These are phyloP conservation scores for Pleurostoma richardsiae DNA, from an alignment of 2,329 filamentous ascomycete species.

Conservation along the genomic window DNA sequence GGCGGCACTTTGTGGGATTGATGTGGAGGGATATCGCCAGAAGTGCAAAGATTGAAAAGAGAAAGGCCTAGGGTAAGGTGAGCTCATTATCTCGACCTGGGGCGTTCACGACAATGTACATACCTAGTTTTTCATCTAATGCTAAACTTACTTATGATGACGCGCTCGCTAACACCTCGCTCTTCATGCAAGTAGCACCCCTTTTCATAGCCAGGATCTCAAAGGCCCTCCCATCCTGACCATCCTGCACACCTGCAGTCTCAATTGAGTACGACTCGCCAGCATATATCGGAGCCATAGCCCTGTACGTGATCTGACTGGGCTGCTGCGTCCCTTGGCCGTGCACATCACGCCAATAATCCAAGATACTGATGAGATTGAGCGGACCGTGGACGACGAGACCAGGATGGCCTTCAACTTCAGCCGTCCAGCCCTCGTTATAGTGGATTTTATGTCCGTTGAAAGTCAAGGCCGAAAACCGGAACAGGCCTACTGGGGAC, in stretches of 20 bases:
- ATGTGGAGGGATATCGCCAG: too few species aligned
- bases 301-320: slow-evolving; percentile 58
- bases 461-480: slow-evolving; percentile 80
- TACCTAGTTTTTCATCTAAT: too few species aligned
- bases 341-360: slow-evolving; percentile 56
- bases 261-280: slow-evolving; percentile 60
- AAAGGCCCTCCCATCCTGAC: slow-evolving; percentile 24
- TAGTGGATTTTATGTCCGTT: slow-evolving; percentile 86
- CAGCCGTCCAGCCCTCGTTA: slow-evolving; percentile 59
- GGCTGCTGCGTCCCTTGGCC: slow-evolving; percentile 18
- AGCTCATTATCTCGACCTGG: too few species aligned
- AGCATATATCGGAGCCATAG: slow-evolving; percentile 65
- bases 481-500: slow-evolving; percentile 58
- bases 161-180: slow-evolving; percentile 14
- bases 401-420: slow-evolving; percentile 64
- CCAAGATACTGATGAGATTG: slow-evolving; percentile 67
- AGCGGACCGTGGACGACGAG: slow-evolving; percentile 78
- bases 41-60: too few species aligned
- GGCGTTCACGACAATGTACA: too few species aligned
- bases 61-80: too few species aligned
- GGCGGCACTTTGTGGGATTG: too few species aligned
- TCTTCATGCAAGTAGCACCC: slow-evolving; percentile 28
- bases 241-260: slow-evolving; percentile 36
- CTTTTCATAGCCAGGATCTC: slow-evolving; percentile 42
- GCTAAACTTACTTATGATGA: neutral